Percentiles rank a stretch among this genome's conserved stretches.
phyloP scores from a whole-genome alignment of 1,139 yeast species.

The Sugiyamaella sp. region DNA sequence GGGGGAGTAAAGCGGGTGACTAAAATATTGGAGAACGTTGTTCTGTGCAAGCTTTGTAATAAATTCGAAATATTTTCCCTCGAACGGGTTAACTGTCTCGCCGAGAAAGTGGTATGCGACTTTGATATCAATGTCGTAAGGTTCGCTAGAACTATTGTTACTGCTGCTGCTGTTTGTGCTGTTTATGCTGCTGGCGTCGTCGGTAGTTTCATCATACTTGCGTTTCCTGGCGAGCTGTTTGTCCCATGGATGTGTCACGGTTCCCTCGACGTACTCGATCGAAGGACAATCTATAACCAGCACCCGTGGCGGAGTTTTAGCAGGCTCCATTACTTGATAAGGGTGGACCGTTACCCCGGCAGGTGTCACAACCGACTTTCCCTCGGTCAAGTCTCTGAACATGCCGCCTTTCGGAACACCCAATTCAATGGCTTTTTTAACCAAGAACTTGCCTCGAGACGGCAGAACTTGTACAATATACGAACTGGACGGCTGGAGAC shows the following conservation, averaged over 20 bases:
- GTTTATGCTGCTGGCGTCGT: constrained; percentile 36
- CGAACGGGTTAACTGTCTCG: constrained; percentile 56
- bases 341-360: constrained; percentile 65
- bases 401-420: constrained; percentile 71
- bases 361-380: constrained; percentile 58
- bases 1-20: constrained; percentile 67
- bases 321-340: constrained; percentile 70
- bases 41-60: constrained; percentile 45
- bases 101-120: constrained; percentile 78
- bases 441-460: constrained; percentile 76
- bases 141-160: background rate
- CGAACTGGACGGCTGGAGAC: constrained; percentile 45
- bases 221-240: constrained; percentile 20
- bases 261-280: constrained; percentile 48
- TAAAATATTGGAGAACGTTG: constrained; percentile 62
- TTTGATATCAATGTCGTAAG: constrained; percentile 43
- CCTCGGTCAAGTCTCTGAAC: constrained; percentile 62
- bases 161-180: constrained; percentile 16
- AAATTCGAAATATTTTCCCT: constrained; percentile 48
- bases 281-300: constrained; percentile 77
- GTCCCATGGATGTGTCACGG: constrained; percentile 34
- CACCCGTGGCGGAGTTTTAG: constrained; percentile 60
- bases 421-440: constrained; percentile 62
- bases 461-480: constrained; percentile 70
- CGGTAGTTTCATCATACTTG: constrained; percentile 24